Percentiles rank a stretch among this genome's conserved stretches.
These are phyloP conservation scores for Luffa acutangula DNA, from an alignment of 306 rosid species.

Conservation along the genomic window DNA sequence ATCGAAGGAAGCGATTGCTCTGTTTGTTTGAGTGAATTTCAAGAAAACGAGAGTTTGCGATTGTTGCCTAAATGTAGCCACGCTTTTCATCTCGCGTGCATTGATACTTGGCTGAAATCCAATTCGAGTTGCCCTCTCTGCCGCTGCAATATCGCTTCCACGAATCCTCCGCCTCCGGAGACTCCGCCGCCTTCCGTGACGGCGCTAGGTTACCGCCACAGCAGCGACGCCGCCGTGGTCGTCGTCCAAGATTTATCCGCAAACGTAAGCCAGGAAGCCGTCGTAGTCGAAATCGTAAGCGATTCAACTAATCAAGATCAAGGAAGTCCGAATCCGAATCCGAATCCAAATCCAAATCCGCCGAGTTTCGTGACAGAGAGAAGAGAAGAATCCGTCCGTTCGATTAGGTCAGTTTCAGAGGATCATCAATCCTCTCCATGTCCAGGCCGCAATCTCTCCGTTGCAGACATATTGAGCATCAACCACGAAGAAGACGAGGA, in stretches of 20 bases:
- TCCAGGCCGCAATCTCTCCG: conserved; percentile 9
- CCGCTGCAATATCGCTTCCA: conserved; percentile 28
- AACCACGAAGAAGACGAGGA: conserved; percentile 7
- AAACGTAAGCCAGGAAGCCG: background rate
- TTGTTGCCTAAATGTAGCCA: conserved; percentile 63
- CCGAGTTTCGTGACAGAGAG: background rate
- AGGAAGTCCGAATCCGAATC: background rate
- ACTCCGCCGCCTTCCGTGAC: conserved; percentile 7
- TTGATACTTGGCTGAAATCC: conserved; percentile 64
- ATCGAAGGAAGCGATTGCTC: conserved; percentile 58
- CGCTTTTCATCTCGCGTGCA: conserved; percentile 71
- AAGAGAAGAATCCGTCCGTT: conserved; percentile 4
- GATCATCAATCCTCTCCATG: conserved; percentile 5
- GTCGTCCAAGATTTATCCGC: conserved; percentile 22
- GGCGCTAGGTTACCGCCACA: conserved; percentile 29
- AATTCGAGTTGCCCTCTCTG: conserved; percentile 62
- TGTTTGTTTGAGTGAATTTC: conserved; percentile 63
- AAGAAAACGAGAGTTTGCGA: conserved; percentile 57
- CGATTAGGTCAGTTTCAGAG: conserved; percentile 15
- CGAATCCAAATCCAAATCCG: background rate
- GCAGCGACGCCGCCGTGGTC: conserved; percentile 19
- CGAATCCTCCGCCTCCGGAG: conserved; percentile 1
- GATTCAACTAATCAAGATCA: background rate
- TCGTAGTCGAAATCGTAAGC: conserved; percentile 15
- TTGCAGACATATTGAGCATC: conserved; percentile 26